Evolutionary conservation across 2,329 filamentous ascomycete genomes (phyloP).

Genomic region (Claviceps digitariae): DNA sequence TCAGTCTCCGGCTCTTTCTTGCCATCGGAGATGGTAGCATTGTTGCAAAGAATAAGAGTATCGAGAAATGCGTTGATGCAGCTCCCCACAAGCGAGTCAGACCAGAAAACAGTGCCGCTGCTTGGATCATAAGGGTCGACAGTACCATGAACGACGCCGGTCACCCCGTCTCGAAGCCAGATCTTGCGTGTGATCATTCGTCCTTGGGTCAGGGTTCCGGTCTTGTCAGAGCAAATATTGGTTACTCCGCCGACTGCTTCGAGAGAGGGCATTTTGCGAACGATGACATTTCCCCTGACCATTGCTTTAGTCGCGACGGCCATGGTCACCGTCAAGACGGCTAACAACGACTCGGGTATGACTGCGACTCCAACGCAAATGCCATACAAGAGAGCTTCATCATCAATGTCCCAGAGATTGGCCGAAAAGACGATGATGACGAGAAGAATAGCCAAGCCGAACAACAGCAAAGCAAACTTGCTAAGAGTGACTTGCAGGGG

Average conservation of each 20-base stretch:
- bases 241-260: constrained; percentile 58
- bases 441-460: constrained; percentile 52
- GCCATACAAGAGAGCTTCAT: constrained; percentile 47
- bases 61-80: constrained; percentile 34
- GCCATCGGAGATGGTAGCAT: constrained; percentile 34
- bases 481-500: constrained; percentile 75
- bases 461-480: constrained; percentile 71
- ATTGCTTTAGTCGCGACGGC: constrained; percentile 52
- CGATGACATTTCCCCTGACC: constrained; percentile 50
- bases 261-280: constrained; percentile 50
- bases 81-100: constrained; percentile 24
- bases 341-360: constrained; percentile 53
- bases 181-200: constrained; percentile 53
- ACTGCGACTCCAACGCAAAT: constrained; percentile 50
- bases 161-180: constrained; percentile 42
- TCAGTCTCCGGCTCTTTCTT: constrained; percentile 33
- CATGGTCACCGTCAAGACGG: constrained; percentile 59
- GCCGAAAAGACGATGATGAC: constrained; percentile 49
- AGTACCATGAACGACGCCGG: constrained; percentile 38
- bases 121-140: constrained; percentile 49
- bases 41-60: constrained; percentile 50
- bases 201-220: constrained; percentile 51
- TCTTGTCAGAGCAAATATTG: constrained; percentile 59
- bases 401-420: constrained; percentile 37
- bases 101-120: constrained; percentile 37